These are phyloP conservation scores for Cercophora scortea DNA, from an alignment of 495 filamentous ascomycete genomes.

Conservation along the genomic window DNA sequence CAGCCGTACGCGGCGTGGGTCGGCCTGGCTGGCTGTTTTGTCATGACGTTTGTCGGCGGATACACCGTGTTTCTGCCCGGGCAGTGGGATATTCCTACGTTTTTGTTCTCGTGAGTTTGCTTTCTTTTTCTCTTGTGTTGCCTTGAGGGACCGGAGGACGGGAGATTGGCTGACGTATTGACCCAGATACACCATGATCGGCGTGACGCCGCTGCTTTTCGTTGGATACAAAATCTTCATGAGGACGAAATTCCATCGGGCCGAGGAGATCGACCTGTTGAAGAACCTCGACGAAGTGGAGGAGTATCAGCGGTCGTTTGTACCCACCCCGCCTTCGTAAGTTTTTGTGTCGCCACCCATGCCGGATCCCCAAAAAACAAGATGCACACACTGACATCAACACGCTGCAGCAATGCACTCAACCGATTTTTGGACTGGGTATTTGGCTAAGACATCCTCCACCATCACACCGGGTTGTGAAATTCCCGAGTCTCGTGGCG, in stretches of 20 bases:
- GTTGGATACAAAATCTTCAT: conserved; percentile 65
- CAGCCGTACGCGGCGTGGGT: conserved; percentile 70
- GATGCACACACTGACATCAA: not conserved
- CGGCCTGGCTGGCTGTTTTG: conserved; percentile 48
- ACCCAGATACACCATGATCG: conserved; percentile 55
- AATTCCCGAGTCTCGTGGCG: too few relatives aligned
- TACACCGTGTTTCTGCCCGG: conserved; percentile 67
- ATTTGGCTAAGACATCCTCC: conserved; percentile 7
- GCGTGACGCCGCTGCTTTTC: conserved; percentile 57
- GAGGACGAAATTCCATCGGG: conserved; percentile 47
- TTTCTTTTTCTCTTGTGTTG: not conserved
- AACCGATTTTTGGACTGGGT: conserved; percentile 16
- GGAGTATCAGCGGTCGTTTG: conserved; percentile 60
- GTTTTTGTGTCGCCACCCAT: conserved; percentile 4
- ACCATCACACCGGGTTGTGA: too few relatives aligned
- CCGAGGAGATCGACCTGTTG: conserved; percentile 56
- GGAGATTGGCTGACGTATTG: not conserved
- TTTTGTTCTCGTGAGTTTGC: conserved; percentile 59
- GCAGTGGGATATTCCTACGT: conserved; percentile 60
- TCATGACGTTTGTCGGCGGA: conserved; percentile 70
- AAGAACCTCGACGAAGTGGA: conserved; percentile 64
- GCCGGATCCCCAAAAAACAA: not conserved
- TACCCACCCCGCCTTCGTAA: conserved; percentile 51
- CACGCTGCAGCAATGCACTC: conserved; percentile 16
- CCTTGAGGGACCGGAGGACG: not conserved